Evolutionary conservation across 805 yeast species (phyloP).

Genomic region (Cyberlindnera meyerae): DNA sequence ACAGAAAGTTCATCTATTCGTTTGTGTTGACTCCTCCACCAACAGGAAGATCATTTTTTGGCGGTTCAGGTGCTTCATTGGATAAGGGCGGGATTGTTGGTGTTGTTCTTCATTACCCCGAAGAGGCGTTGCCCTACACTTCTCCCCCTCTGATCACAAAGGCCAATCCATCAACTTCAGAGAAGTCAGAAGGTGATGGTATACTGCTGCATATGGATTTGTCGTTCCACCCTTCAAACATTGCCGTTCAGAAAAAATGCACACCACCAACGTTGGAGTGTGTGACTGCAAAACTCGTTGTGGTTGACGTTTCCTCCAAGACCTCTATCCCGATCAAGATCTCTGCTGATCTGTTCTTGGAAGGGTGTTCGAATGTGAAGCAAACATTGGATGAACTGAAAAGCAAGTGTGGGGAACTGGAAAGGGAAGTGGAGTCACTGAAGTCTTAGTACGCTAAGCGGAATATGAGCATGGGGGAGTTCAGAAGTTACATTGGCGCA

Average conservation of each 20-base stretch:
- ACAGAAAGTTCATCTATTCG: slow-evolving; percentile 16
- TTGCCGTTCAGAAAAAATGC: slow-evolving; percentile 19
- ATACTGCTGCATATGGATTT: slow-evolving; percentile 27
- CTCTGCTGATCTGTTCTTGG: slow-evolving; percentile 29
- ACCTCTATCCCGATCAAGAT: slow-evolving; percentile 38
- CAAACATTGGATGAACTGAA: slow-evolving; percentile 22
- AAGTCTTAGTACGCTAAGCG: slow-evolving; percentile 7
- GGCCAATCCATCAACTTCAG: slow-evolving; percentile 32
- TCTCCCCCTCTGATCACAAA: slow-evolving; percentile 34
- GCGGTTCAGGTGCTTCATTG: not conserved
- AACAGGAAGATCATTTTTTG: slow-evolving; percentile 3
- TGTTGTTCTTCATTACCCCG: slow-evolving; percentile 28
- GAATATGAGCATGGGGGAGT: slow-evolving; percentile 4
- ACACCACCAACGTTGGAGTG: slow-evolving; percentile 29
- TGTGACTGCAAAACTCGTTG: slow-evolving; percentile 29
- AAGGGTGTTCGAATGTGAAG: slow-evolving; percentile 12
- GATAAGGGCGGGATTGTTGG: slow-evolving; percentile 28
- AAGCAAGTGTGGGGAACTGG: slow-evolving; percentile 19
- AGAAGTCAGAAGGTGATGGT: slow-evolving; percentile 24
- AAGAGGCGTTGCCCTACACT: slow-evolving; percentile 33
- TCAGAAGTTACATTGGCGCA: slow-evolving; percentile 11
- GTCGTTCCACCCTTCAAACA: slow-evolving; percentile 22
- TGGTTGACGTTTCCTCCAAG: slow-evolving; percentile 31
- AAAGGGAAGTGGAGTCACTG: slow-evolving; percentile 16
- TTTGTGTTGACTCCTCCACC: slow-evolving; percentile 6